Percentiles rank a stretch among this genome's conserved stretches.
Evolutionary conservation across 352 stramenopile genomes (phyloP).

Genomic region (Phytophthora brassicae): DNA sequence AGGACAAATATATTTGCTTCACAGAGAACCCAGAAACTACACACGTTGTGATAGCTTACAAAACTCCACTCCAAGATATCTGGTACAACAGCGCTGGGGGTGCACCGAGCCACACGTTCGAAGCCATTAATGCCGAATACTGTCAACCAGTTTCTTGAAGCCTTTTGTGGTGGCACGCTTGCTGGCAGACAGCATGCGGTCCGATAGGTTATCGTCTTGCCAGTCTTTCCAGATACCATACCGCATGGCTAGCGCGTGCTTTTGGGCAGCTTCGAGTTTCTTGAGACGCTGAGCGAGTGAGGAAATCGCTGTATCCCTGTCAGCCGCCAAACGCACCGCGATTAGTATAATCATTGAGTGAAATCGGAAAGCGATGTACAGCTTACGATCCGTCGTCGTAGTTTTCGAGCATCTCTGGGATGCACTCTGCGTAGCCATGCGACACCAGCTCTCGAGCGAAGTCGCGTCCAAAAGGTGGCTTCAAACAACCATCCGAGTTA

Average conservation of each 20-base stretch:
- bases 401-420: slow-evolving; percentile 59
- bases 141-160: slow-evolving; percentile 46
- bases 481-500: neutral
- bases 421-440: slow-evolving; percentile 58
- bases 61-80: too few species aligned
- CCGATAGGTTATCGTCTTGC: slow-evolving; percentile 64
- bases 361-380: neutral
- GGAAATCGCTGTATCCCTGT: slow-evolving; percentile 20
- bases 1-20: too few species aligned
- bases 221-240: slow-evolving; percentile 83
- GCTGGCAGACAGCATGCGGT: slow-evolving; percentile 62
- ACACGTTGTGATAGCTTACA: too few species aligned
- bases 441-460: slow-evolving; percentile 66
- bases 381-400: slow-evolving; percentile 68
- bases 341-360: slow-evolving; percentile 1
- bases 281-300: slow-evolving; percentile 47
- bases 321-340: neutral
- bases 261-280: slow-evolving; percentile 55
- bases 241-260: slow-evolving; percentile 75
- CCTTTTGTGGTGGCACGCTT: slow-evolving; percentile 57
- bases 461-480: slow-evolving; percentile 56
- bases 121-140: slow-evolving; percentile 27
- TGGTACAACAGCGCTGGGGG: too few species aligned
- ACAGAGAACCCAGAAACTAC: too few species aligned
- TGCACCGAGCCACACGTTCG: too few species aligned